Conservation (phyloP, 2,329 filamentous ascomycete species). For the Calonectria henricotiae region DNA sequence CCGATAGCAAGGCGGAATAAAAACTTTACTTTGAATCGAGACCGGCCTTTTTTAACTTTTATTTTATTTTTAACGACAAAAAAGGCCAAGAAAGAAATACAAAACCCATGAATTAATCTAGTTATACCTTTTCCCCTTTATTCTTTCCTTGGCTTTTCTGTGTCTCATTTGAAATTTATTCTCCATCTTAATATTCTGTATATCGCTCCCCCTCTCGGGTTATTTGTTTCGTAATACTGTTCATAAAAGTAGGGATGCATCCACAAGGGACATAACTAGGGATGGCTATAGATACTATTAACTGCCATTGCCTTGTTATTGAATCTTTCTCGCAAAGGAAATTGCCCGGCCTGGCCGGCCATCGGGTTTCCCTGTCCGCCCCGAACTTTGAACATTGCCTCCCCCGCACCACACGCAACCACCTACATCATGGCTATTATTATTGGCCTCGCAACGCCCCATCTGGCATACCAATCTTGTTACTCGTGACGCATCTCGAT, state of each 20-base stretch:
- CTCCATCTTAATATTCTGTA: not conserved
- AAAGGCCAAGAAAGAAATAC: too few species aligned
- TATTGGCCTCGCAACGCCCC: slow-evolving; percentile 26
- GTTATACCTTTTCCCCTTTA: too few species aligned
- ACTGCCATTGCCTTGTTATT: not conserved
- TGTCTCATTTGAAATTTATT: not conserved
- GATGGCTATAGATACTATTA: not conserved
- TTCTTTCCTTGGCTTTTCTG: not conserved
- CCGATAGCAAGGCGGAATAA: not conserved
- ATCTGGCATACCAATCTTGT: slow-evolving; percentile 19
- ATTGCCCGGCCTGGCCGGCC: slow-evolving; percentile 16
- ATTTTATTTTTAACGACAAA: too few species aligned
- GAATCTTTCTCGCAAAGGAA: not conserved
- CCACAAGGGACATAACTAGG: not conserved
- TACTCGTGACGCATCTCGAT: slow-evolving; percentile 19
- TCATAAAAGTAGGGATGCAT: slow-evolving; percentile 19
- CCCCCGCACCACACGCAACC: slow-evolving; percentile 22
- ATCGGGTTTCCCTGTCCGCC: slow-evolving; percentile 17
- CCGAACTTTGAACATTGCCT: slow-evolving; percentile 11
- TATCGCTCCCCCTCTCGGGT: not conserved
- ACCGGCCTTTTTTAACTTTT: not conserved
- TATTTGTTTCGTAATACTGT: not conserved
- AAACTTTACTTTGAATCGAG: slow-evolving; percentile 2
- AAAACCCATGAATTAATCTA: not conserved
- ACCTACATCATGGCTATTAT: not conserved